phyloP scores from a whole-genome alignment of 2,329 filamentous ascomycete genomes.

The Colletotrichum sidae region DNA sequence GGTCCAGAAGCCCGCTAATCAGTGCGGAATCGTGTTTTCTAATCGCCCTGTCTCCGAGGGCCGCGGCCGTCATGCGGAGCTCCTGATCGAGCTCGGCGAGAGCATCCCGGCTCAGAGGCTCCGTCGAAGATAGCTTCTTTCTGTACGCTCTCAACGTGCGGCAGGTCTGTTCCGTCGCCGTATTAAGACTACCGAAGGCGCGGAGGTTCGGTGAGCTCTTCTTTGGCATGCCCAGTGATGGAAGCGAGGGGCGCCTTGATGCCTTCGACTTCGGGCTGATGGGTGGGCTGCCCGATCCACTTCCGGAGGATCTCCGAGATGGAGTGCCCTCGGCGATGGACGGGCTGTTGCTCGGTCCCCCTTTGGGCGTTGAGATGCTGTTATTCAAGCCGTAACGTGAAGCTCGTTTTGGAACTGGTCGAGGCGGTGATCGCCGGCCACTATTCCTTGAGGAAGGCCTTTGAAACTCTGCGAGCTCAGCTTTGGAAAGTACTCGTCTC shows the following conservation, averaged over 20 bases:
- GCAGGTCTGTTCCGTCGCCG: slow-evolving; percentile 73
- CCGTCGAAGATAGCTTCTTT: slow-evolving; percentile 69
- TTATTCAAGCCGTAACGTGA: slow-evolving; percentile 62
- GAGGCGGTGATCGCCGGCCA: slow-evolving; percentile 67
- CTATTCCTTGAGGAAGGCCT: slow-evolving; percentile 58
- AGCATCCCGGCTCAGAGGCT: slow-evolving; percentile 66
- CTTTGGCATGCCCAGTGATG: slow-evolving; percentile 60
- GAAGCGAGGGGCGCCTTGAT: slow-evolving; percentile 65
- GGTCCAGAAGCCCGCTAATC: slow-evolving; percentile 72
- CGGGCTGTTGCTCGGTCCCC: slow-evolving; percentile 54
- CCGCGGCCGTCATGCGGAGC: slow-evolving; percentile 70
- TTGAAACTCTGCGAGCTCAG: slow-evolving; percentile 86
- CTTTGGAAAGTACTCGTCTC: slow-evolving; percentile 86
- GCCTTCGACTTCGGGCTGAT: slow-evolving; percentile 61
- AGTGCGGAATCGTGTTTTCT: slow-evolving; percentile 70
- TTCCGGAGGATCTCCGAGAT: slow-evolving; percentile 59
- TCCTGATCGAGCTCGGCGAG: slow-evolving; percentile 75
- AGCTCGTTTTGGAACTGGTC: slow-evolving; percentile 64
- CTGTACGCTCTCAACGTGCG: slow-evolving; percentile 71
- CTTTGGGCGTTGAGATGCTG: slow-evolving; percentile 50
- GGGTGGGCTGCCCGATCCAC: slow-evolving; percentile 60
- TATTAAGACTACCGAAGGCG: slow-evolving; percentile 67
- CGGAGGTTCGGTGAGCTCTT: slow-evolving; percentile 63
- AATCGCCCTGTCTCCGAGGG: slow-evolving; percentile 67
- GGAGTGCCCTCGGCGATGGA: slow-evolving; percentile 60